These are phyloP conservation scores for Clarireedia sp. DNA, from an alignment of 2,329 filamentous ascomycete genomes.

Conservation along the genomic window DNA sequence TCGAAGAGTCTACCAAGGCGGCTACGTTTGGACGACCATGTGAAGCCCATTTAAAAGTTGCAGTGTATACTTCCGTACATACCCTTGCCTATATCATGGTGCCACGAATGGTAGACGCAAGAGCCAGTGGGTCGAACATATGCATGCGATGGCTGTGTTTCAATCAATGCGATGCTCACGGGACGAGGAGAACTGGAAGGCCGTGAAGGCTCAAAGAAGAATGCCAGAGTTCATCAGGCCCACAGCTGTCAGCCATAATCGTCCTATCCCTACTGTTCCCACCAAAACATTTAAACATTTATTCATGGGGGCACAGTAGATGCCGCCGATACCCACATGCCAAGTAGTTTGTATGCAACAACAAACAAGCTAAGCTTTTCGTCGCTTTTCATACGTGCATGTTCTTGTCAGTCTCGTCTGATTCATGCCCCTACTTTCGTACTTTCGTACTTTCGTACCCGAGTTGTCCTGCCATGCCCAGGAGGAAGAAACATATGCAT, in stretches of 20 bases:
- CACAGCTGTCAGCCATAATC: background rate
- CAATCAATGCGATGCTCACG: background rate
- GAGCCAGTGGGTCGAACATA: background rate
- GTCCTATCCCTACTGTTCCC: too few species aligned
- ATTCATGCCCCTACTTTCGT: background rate
- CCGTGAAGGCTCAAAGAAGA: background rate
- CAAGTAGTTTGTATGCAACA: too few species aligned
- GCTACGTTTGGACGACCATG: background rate
- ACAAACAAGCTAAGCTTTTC: too few species aligned
- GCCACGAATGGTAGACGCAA: background rate
- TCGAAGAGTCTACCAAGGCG: too few species aligned
- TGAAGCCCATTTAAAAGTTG: background rate
- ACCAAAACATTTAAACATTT: too few species aligned
- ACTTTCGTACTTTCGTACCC: too few species aligned
- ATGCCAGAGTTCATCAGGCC: background rate
- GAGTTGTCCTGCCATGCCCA: background rate
- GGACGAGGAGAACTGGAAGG: background rate
- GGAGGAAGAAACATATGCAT: constrained; percentile 1
- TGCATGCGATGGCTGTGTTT: background rate
- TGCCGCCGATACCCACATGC: too few species aligned
- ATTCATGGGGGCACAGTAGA: too few species aligned
- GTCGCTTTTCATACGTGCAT: too few species aligned
- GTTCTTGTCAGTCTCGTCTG: too few species aligned
- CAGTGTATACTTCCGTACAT: too few species aligned
- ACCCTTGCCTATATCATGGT: background rate